Conservation (phyloP, 257 asterid genomes). For the Primulina huaijiensis region DNA sequence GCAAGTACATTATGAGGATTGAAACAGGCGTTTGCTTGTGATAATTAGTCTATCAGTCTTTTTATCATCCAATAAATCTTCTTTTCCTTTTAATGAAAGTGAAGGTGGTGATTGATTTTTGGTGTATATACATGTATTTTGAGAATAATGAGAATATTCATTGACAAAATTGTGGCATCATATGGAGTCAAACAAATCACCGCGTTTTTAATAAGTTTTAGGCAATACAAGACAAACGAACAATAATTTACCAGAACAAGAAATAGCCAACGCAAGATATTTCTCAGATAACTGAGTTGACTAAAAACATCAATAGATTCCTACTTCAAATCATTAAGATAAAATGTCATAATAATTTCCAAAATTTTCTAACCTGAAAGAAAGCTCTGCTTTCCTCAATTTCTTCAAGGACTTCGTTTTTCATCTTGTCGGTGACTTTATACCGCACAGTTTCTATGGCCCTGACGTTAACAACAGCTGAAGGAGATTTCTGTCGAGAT, state of each 20-base stretch:
- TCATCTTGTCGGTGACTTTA: constrained; percentile 70
- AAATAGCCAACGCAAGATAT: constrained; percentile 10
- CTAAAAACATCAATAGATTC: constrained; percentile 19
- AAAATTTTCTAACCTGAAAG: constrained; percentile 64
- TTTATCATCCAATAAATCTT: constrained; percentile 10
- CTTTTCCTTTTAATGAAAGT: constrained; percentile 1
- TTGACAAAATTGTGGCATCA: constrained; percentile 6
- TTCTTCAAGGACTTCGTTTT: constrained; percentile 81
- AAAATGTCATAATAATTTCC: constrained; percentile 11
- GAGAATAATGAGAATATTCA: constrained; percentile 6
- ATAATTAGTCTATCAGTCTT: background rate
- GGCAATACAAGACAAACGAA: constrained; percentile 4
- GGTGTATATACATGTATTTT: background rate
- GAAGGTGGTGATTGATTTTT: background rate
- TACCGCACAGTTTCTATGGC: constrained; percentile 76
- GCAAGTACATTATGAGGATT: background rate
- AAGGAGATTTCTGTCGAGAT: constrained; percentile 64
- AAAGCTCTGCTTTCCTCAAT: constrained; percentile 95
- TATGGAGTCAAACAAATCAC: background rate
- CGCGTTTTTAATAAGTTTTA: constrained; percentile 1
- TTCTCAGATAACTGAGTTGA: background rate
- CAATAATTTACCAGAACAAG: background rate
- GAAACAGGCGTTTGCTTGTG: constrained; percentile 14
- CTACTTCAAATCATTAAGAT: constrained; percentile 6
- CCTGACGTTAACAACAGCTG: constrained; percentile 62